phyloP scores from a whole-genome alignment of 2,329 filamentous ascomycete genomes.

The Aspergillus ustus region DNA sequence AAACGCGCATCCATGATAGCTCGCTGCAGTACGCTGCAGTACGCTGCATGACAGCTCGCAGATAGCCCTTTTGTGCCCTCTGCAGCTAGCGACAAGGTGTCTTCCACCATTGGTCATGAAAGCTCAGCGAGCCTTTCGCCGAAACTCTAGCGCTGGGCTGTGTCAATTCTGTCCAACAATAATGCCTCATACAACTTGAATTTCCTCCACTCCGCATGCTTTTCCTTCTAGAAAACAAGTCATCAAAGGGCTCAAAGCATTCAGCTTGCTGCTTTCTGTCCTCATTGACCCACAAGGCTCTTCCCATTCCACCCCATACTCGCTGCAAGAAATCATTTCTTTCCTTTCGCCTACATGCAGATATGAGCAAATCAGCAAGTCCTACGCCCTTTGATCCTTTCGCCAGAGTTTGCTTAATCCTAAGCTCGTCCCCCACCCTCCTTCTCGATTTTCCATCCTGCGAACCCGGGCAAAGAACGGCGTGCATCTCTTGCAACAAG shows the following conservation, averaged over 20 bases:
- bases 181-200: not conserved
- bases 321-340: slow-evolving; percentile 1
- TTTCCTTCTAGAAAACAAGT: not conserved
- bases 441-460: not conserved
- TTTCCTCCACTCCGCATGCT: not conserved
- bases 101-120: not conserved
- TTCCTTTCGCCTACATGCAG: not conserved
- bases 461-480: slow-evolving; percentile 7
- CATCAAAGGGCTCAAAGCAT: not conserved
- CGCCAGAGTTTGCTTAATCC: not conserved
- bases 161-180: slow-evolving; percentile 1
- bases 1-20: too few species aligned
- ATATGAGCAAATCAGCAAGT: not conserved
- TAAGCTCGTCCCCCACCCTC: not conserved
- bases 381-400: not conserved
- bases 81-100: not conserved
- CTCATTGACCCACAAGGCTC: slow-evolving; percentile 9
- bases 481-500: too few species aligned
- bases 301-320: not conserved
- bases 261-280: not conserved
- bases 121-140: not conserved
- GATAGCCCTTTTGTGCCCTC: not conserved
- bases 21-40: not conserved
- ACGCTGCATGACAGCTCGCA: not conserved
- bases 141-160: slow-evolving; percentile 4